Evolutionary conservation across 169 alveolate genomes (phyloP), one percentile per base, ranked within the genome.

Genomic region (Cryptosporidium felis): DNA sequence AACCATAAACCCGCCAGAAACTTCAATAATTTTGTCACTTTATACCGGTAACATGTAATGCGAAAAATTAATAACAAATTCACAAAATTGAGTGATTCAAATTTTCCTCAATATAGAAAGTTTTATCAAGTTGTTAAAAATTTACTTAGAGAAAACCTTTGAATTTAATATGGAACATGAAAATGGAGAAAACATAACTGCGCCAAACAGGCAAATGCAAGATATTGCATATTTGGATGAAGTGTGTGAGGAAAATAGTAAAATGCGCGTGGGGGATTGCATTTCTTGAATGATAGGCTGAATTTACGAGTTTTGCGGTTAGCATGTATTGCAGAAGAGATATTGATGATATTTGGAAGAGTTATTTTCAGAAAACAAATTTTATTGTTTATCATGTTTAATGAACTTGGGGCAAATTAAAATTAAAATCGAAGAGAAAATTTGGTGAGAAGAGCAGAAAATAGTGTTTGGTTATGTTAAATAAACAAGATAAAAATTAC

Each of bases 301-400:
- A 74, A 74, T 74, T 74, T 74, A 74, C 85, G 85, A 74, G 85
- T 74, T 74, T 74, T 74, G 85, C 85, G 85, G 85, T 41, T 58
- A 74, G 85, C 85, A 74, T 74, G 85, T 74, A 74, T 74, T 74
- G 56, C 47, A 32, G 34, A 49, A 40, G 58, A 45, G 56, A 36
- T 38, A 38, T 53, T 53, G 42, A 26, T 74, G 65, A 53, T 49
- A 53, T 26, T 74, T 38, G 18, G 14, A 49, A 21, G 23, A 14
- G 42, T 23, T 51, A 49, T 32, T 32, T n/a, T n/a, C 16, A 16
- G 18, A 74, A 18, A 74, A 53, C 34, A 18, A 40, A 74, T 18
- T 47, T 18, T 6, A 47, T 47, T 18, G 23, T 56, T 26, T 56
- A 56, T 56, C 45, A 56, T 56, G 63, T 26, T 56, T 5, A 18